Evolutionary conservation across 2,329 filamentous ascomycete species (phyloP).

Genomic region (Sporothrix humicola): DNA sequence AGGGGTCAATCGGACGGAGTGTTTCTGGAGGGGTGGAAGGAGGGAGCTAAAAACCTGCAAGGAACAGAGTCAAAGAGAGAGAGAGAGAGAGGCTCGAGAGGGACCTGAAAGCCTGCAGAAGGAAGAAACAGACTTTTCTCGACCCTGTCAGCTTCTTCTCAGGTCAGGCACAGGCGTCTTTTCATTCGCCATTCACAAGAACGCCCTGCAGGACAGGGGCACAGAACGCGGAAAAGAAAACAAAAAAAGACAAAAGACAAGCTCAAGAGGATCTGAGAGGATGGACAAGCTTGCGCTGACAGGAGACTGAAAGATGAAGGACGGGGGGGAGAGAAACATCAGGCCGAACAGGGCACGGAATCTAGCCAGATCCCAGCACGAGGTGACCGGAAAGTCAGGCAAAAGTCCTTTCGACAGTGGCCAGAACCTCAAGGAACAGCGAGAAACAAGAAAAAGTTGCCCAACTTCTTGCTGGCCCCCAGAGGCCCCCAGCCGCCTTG

Average conservation of each 20-base stretch:
- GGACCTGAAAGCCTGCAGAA: slow-evolving; percentile 18
- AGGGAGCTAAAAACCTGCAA: slow-evolving; percentile 27
- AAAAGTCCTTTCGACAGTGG: not conserved
- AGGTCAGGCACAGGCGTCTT: slow-evolving; percentile 6
- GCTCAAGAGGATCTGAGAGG: slow-evolving; percentile 3
- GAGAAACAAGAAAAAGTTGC: slow-evolving; percentile 10
- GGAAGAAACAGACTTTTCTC: too few species aligned
- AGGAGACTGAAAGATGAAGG: slow-evolving; percentile 5
- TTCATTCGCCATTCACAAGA: not conserved
- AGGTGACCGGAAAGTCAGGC: not conserved
- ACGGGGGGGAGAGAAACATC: slow-evolving; percentile 9
- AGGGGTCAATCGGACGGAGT: slow-evolving; percentile 17
- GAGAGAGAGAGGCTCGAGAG: not conserved
- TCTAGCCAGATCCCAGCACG: not conserved
- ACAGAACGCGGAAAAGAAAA: not conserved
- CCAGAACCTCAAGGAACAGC: not conserved
- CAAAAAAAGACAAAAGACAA: not conserved
- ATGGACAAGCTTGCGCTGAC: slow-evolving; percentile 17
- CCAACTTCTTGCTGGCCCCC: not conserved
- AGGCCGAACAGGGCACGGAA: slow-evolving; percentile 15
- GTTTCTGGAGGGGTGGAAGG: not conserved
- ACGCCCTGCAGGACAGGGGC: not conserved
- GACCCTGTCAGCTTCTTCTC: not conserved
- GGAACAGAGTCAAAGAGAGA: slow-evolving; percentile 20
- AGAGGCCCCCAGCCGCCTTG: too few species aligned